Evolutionary conservation across 2,329 filamentous ascomycete species (phyloP).

Genomic region (Aspergillus niger): DNA sequence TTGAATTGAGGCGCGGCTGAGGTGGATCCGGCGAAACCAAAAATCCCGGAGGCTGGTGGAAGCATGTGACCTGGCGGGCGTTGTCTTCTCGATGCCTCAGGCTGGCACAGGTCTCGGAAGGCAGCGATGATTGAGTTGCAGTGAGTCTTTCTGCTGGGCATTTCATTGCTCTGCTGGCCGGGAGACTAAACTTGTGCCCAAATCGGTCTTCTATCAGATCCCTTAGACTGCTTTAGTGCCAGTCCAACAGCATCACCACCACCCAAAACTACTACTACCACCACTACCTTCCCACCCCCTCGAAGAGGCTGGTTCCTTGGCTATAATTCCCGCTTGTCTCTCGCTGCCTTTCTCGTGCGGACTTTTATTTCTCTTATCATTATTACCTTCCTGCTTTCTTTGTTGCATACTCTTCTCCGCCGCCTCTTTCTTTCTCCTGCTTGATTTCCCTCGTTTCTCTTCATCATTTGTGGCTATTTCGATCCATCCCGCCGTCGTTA

Average conservation of each 20-base stretch:
- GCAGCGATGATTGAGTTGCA: neutral
- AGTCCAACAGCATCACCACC: neutral
- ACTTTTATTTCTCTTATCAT: neutral
- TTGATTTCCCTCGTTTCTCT: conserved; percentile 6
- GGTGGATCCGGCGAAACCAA: neutral
- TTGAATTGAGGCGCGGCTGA: neutral
- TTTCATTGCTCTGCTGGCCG: neutral
- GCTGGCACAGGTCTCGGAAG: neutral
- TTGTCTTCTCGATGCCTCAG: conserved; percentile 13
- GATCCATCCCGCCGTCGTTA: conserved; percentile 1
- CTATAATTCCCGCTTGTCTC: neutral
- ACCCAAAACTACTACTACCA: conserved; percentile 1
- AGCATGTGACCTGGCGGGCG: conserved; percentile 12
- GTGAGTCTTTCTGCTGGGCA: no score
- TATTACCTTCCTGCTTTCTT: conserved; percentile 5
- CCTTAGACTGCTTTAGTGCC: neutral
- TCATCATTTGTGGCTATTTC: neutral
- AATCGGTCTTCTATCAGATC: neutral
- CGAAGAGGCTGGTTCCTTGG: conserved; percentile 10
- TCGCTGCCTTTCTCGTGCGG: neutral
- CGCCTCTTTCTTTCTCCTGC: conserved; percentile 1
- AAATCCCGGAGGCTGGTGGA: conserved; percentile 18
- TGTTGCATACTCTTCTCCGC: neutral
- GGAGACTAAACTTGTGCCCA: neutral
- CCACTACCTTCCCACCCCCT: neutral